phyloP scores from a whole-genome alignment of 257 asterid genomes.

The Ligustrum vulgare region DNA sequence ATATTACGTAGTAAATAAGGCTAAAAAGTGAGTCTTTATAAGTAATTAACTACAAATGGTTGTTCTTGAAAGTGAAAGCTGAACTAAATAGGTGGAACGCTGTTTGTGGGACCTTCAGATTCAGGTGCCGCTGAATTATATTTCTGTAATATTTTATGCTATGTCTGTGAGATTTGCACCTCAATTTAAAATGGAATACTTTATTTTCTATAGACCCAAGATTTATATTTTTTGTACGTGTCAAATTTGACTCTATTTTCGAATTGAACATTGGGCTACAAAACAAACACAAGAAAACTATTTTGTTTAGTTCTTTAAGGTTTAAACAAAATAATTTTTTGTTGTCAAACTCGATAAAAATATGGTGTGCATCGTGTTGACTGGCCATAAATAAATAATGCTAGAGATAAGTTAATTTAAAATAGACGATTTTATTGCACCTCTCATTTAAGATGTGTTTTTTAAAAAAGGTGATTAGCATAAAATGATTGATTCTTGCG shows the following conservation, averaged over 20 bases:
- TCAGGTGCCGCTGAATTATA: neutral
- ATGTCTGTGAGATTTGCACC: neutral
- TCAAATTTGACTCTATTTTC: neutral
- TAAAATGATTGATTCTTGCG: too few species aligned
- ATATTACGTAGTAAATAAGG: conserved; percentile 23
- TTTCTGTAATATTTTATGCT: neutral
- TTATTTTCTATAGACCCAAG: neutral
- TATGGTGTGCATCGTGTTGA: too few species aligned
- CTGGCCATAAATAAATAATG: too few species aligned
- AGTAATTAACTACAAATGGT: conserved; percentile 19
- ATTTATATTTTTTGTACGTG: neutral
- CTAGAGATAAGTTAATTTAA: too few species aligned
- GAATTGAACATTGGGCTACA: neutral
- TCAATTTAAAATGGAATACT: neutral
- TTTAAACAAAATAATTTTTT: too few species aligned
- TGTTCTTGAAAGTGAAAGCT: conserved; percentile 42
- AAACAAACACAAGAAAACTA: too few species aligned
- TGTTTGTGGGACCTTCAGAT: neutral
- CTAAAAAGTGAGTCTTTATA: conserved; percentile 27
- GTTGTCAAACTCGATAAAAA: too few species aligned
- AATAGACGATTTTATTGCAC: too few species aligned
- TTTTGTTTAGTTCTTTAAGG: too few species aligned
- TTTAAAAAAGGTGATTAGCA: too few species aligned
- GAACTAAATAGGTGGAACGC: conserved; percentile 27
- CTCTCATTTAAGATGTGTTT: too few species aligned